Conservation (phyloP, 2,329 filamentous ascomycete genomes). For the Blastomyces gilchristii region DNA sequence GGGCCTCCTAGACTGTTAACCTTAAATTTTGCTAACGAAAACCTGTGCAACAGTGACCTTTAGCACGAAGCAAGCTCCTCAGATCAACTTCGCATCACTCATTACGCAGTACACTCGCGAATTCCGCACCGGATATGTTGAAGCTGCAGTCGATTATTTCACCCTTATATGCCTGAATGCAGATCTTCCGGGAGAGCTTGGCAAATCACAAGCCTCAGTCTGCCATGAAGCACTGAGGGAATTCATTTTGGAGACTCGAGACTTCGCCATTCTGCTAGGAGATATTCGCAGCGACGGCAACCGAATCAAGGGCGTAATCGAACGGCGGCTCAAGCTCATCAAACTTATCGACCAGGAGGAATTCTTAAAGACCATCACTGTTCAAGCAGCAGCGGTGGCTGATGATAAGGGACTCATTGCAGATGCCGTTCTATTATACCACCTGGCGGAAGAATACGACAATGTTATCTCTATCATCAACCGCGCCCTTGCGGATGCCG, state of each 20-base stretch:
- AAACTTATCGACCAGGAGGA: slow-evolving; percentile 68
- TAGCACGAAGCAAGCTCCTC: slow-evolving; percentile 47
- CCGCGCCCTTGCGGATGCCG: slow-evolving; percentile 77
- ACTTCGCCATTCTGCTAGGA: slow-evolving; percentile 87
- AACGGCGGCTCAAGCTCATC: slow-evolving; percentile 73
- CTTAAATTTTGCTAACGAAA: slow-evolving; percentile 17
- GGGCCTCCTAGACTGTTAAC: slow-evolving; percentile 4
- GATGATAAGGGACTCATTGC: slow-evolving; percentile 90
- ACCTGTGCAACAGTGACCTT: slow-evolving; percentile 40
- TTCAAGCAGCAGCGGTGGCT: slow-evolving; percentile 82
- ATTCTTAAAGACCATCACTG: slow-evolving; percentile 82
- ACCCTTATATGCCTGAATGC: slow-evolving; percentile 83
- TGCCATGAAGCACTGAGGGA: slow-evolving; percentile 91
- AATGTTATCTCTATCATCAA: slow-evolving; percentile 86
- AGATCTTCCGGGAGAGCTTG: slow-evolving; percentile 64
- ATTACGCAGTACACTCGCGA: slow-evolving; percentile 91
- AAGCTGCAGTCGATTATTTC: slow-evolving; percentile 87
- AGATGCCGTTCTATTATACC: slow-evolving; percentile 88
- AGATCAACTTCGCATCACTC: slow-evolving; percentile 91
- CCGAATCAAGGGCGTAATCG: slow-evolving; percentile 76
- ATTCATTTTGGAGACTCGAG: slow-evolving; percentile 88
- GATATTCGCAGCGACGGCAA: slow-evolving; percentile 81
- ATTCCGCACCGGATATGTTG: slow-evolving; percentile 82
- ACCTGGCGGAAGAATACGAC: slow-evolving; percentile 90
- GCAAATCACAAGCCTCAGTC: slow-evolving; percentile 64